Evolutionary conservation across 768 basidiomycete genomes (phyloP).

Genomic region (Phanerodontia chrysosporium): DNA sequence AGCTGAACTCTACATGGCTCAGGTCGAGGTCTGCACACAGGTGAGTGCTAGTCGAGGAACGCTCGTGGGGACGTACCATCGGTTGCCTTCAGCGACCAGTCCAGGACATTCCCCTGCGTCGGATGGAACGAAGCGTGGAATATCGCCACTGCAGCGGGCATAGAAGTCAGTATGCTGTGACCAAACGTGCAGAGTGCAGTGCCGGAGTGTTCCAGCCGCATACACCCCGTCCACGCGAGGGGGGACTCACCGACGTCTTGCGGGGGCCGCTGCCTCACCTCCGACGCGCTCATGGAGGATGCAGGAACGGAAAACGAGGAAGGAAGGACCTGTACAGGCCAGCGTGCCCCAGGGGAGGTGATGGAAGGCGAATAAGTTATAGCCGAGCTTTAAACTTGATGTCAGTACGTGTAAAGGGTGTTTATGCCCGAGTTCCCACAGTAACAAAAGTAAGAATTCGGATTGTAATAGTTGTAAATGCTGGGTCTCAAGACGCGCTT

Average conservation of each 20-base stretch:
- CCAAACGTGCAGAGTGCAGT: not conserved
- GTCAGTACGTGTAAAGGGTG: too few relatives aligned
- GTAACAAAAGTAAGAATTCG: not conserved
- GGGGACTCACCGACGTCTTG: conserved; percentile 5
- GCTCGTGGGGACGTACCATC: conserved; percentile 43
- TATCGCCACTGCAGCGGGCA: conserved; percentile 55
- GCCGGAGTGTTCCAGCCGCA: not conserved
- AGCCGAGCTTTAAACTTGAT: not conserved
- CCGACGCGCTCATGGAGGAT: not conserved
- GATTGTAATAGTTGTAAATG: too few relatives aligned
- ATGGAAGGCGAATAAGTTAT: not conserved
- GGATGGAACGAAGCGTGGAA: conserved; percentile 86
- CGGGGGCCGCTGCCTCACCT: conserved; percentile 1
- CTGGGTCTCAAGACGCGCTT: too few relatives aligned
- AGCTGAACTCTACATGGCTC: conserved; percentile 74
- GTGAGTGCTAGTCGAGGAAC: not conserved
- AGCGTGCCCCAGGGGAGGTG: conserved; percentile 1
- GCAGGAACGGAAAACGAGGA: not conserved
- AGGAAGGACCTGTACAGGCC: conserved; percentile 1
- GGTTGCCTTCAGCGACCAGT: conserved; percentile 72
- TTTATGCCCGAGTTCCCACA: not conserved
- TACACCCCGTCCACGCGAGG: not conserved
- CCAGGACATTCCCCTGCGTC: conserved; percentile 73
- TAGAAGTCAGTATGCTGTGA: not conserved
- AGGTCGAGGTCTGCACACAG: conserved; percentile 52